Percentiles rank a stretch among this genome's conserved stretches.
phyloP scores from a whole-genome alignment of 2,329 filamentous ascomycete species.

The Cordyceps militaris region DNA sequence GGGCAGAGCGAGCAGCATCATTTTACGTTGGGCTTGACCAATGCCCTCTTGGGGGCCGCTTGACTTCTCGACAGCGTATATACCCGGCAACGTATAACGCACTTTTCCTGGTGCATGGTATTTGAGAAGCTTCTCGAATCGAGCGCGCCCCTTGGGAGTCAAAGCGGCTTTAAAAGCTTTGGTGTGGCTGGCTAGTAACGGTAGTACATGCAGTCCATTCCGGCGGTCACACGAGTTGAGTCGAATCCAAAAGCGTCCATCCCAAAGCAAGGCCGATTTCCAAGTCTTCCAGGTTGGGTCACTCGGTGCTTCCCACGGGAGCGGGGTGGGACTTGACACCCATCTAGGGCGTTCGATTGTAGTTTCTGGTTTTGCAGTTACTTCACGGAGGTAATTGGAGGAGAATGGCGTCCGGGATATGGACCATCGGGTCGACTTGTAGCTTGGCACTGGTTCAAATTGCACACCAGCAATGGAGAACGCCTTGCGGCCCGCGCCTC shows the following conservation, averaged over 20 bases:
- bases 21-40: background rate
- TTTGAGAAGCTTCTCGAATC: constrained; percentile 38
- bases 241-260: constrained; percentile 57
- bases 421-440: constrained; percentile 31
- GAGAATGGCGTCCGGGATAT: constrained; percentile 41
- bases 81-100: constrained; percentile 47
- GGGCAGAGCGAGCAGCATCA: constrained; percentile 45
- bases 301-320: constrained; percentile 22
- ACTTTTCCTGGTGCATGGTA: constrained; percentile 47
- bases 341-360: background rate
- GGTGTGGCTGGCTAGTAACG: constrained; percentile 37
- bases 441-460: constrained; percentile 27
- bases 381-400: constrained; percentile 23
- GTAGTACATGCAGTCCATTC: constrained; percentile 36
- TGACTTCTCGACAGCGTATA: constrained; percentile 38
- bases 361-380: background rate
- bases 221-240: constrained; percentile 35
- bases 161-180: constrained; percentile 43
- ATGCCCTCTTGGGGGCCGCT: background rate
- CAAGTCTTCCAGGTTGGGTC: constrained; percentile 26
- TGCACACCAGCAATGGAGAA: constrained; percentile 35
- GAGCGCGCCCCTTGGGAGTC: constrained; percentile 21
- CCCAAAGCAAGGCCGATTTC: constrained; percentile 38
- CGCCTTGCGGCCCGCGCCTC: constrained; percentile 26
- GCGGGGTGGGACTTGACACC: background rate